These are phyloP conservation scores for Amphirosellinia nigrospora DNA, from an alignment of 495 filamentous ascomycete genomes.

Conservation along the genomic window DNA sequence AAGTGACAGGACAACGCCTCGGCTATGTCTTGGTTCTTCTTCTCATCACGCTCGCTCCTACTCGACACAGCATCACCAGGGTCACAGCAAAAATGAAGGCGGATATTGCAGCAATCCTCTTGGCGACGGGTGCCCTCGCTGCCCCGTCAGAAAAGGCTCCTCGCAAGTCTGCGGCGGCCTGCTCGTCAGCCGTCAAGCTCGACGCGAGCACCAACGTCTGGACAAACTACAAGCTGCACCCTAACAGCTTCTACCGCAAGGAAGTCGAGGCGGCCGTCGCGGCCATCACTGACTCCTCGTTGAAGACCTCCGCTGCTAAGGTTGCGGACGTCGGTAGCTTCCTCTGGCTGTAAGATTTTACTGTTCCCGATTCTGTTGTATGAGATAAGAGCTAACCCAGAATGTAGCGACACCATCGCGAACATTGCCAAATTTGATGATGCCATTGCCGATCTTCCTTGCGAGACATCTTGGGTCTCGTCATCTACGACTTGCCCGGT, in stretches of 20 bases:
- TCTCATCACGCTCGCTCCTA: conserved; percentile 46
- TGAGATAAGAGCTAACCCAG: conserved; percentile 24
- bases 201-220: conserved; percentile 61
- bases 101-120: conserved; percentile 45
- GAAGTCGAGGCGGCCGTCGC: conserved; percentile 59
- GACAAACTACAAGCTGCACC: conserved; percentile 57
- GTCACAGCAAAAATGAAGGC: conserved; percentile 53
- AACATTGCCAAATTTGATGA: conserved; percentile 66
- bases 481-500: conserved; percentile 79
- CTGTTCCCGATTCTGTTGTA: not conserved
- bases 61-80: conserved; percentile 27
- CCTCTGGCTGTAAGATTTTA: conserved; percentile 66
- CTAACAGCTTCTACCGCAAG: conserved; percentile 62
- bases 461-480: conserved; percentile 65
- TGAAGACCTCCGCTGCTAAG: conserved; percentile 51
- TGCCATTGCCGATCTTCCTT: conserved; percentile 61
- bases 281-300: conserved; percentile 43
- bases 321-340: conserved; percentile 73
- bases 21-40: conserved; percentile 27
- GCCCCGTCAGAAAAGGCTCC: conserved; percentile 48
- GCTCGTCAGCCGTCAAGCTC: conserved; percentile 57
- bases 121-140: conserved; percentile 50
- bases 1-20: conserved; percentile 25
- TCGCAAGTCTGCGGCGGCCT: conserved; percentile 45
- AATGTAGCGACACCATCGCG: conserved; percentile 57